Evolutionary conservation across 331 rosid genomes (phyloP).

Genomic region (Rhamnella rubrinervis): DNA sequence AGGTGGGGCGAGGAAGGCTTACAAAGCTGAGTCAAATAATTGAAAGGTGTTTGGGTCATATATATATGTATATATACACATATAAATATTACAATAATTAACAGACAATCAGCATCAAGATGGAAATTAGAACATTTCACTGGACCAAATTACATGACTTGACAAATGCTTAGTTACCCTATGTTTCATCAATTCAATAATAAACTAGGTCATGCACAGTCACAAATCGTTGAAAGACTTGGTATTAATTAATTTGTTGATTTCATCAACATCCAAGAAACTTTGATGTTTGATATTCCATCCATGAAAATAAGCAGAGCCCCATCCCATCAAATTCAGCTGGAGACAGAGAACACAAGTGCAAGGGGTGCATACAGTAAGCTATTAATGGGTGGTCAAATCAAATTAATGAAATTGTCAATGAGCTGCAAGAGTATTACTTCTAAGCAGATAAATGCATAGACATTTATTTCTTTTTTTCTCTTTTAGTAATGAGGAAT

Average conservation of each 20-base stretch:
- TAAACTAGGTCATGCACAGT: no score
- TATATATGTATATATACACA: neutral
- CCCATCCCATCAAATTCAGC: neutral
- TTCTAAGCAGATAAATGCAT: neutral
- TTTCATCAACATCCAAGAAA: no score
- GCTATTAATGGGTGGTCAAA: neutral
- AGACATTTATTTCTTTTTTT: neutral
- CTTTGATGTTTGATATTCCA: neutral
- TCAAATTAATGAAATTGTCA: neutral
- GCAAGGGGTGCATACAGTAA: constrained; percentile 4
- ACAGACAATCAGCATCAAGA: neutral
- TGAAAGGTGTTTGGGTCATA: neutral
- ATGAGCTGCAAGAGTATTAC: neutral
- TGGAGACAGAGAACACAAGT: neutral
- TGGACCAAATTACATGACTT: neutral
- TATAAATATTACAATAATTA: neutral
- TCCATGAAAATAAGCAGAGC: neutral
- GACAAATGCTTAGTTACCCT: neutral
- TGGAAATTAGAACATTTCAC: neutral
- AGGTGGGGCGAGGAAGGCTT: neutral
- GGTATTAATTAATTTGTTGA: no score
- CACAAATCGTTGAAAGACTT: no score
- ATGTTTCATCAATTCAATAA: neutral
- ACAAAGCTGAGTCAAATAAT: constrained; percentile 7
- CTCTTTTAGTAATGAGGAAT: neutral